A percentile compares a stretch with the other conserved stretches of the same genome.
Evolutionary conservation across 176 grass and related monocot genomes (phyloP).

Genomic region (Ensete glaucum): DNA sequence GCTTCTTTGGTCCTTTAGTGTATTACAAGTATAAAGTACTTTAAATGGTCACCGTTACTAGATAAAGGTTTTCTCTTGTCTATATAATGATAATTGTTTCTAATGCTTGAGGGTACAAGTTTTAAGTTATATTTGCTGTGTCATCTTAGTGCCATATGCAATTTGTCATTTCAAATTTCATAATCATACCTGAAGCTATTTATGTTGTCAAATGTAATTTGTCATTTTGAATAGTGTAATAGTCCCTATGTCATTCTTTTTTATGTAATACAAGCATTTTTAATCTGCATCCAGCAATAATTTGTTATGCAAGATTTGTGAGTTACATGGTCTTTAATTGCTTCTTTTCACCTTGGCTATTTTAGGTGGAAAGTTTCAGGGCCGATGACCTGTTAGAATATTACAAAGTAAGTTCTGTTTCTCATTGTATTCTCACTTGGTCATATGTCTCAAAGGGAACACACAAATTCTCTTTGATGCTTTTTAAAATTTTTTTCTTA

Average conservation of each 20-base stretch:
- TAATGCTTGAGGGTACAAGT: too few relatives aligned
- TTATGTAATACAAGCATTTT: background rate
- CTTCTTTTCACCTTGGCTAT: constrained; percentile 20
- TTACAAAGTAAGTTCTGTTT: constrained; percentile 54
- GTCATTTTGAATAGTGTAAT: background rate
- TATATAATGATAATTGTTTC: too few relatives aligned
- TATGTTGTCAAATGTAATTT: background rate
- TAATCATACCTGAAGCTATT: too few relatives aligned
- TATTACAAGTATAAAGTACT: too few relatives aligned
- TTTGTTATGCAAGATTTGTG: background rate
- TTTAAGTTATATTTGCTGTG: background rate
- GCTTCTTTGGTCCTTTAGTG: too few relatives aligned
- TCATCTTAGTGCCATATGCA: background rate
- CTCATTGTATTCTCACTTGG: background rate
- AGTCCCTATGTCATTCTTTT: background rate
- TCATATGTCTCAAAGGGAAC: background rate
- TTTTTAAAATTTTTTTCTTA: background rate
- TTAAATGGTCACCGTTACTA: too few relatives aligned
- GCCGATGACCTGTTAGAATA: constrained; percentile 76
- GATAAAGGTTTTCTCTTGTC: too few relatives aligned
- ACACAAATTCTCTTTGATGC: background rate
- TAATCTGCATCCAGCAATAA: background rate
- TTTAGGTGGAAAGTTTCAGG: constrained; percentile 65
- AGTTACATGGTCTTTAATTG: background rate
- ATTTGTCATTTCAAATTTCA: background rate